A percentile compares a stretch with the other conserved stretches of the same genome.
Evolutionary conservation across 176 grass and related monocot species (phyloP).

Genomic region (Ensete glaucum): DNA sequence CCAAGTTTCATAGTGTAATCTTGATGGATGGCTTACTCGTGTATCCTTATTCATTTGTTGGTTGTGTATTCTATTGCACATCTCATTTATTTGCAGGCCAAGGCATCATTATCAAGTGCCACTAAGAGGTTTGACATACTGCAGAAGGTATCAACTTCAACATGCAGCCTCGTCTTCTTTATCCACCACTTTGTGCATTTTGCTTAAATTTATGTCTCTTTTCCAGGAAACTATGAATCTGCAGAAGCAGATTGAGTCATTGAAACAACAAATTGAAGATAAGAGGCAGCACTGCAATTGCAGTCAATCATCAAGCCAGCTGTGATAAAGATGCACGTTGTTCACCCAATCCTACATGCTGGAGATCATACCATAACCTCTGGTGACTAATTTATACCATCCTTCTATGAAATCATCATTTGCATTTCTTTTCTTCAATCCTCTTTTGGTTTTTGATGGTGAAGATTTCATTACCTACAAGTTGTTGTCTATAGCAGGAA

Average conservation of each 20-base stretch:
- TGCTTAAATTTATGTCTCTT: neutral
- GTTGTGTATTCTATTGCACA: neutral
- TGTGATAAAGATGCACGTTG: neutral
- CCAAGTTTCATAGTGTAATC: neutral
- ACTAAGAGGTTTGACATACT: slow-evolving; percentile 30
- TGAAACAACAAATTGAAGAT: slow-evolving; percentile 21
- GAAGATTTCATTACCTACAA: too few species aligned
- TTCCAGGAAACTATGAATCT: slow-evolving; percentile 46
- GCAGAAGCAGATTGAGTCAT: slow-evolving; percentile 43
- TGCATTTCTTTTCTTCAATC: too few species aligned
- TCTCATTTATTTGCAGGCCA: slow-evolving; percentile 38
- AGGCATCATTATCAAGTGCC: slow-evolving; percentile 39
- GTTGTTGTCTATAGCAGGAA: too few species aligned
- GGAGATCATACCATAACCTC: neutral
- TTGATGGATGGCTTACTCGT: neutral
- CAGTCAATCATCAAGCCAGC: neutral
- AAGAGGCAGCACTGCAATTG: slow-evolving; percentile 17
- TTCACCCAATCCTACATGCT: neutral
- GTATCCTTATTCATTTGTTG: slow-evolving; percentile 4
- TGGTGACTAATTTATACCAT: neutral
- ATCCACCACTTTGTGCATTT: neutral
- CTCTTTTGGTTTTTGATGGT: too few species aligned
- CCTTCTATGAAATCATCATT: neutral
- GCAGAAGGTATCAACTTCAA: slow-evolving; percentile 45
- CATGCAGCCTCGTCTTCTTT: neutral